Evolutionary conservation across 306 rosid genomes (phyloP).

Genomic region (Boehmeria nivea): DNA sequence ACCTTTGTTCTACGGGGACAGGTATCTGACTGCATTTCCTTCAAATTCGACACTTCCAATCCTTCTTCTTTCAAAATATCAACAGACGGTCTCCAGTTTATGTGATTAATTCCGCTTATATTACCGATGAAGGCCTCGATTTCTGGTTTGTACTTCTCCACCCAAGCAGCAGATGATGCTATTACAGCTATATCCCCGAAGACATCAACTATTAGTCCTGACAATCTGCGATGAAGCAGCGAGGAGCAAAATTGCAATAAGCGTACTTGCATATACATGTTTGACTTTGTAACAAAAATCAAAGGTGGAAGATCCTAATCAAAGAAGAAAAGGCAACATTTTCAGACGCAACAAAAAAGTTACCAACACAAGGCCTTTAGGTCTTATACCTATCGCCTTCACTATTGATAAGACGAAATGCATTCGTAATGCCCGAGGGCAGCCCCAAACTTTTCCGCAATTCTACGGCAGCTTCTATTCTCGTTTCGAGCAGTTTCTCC

Average conservation of each 20-base stretch:
- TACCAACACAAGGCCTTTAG: background rate
- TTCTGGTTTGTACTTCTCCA: constrained; percentile 77
- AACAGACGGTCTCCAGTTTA: constrained; percentile 79
- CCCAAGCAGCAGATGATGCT: constrained; percentile 98
- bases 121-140: constrained; percentile 51
- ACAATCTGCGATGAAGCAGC: constrained; percentile 45
- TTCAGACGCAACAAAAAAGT: background rate
- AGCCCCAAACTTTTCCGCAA: constrained; percentile 69
- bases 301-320: background rate
- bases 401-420: constrained; percentile 76
- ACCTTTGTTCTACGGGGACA: constrained; percentile 77
- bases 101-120: constrained; percentile 49
- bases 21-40: constrained; percentile 42
- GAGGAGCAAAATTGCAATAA: too few species aligned
- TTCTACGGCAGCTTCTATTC: constrained; percentile 55
- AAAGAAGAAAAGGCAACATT: background rate
- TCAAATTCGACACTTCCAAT: constrained; percentile 44
- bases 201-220: constrained; percentile 75
- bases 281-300: too few species aligned
- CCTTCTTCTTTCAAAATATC: constrained; percentile 93
- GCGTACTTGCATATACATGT: too few species aligned
- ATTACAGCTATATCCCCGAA: constrained; percentile 91
- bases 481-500: constrained; percentile 70
- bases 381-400: constrained; percentile 80
- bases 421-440: constrained; percentile 72